Conservation (phyloP, 768 basidiomycete species). For the Megacollybia marginata region DNA sequence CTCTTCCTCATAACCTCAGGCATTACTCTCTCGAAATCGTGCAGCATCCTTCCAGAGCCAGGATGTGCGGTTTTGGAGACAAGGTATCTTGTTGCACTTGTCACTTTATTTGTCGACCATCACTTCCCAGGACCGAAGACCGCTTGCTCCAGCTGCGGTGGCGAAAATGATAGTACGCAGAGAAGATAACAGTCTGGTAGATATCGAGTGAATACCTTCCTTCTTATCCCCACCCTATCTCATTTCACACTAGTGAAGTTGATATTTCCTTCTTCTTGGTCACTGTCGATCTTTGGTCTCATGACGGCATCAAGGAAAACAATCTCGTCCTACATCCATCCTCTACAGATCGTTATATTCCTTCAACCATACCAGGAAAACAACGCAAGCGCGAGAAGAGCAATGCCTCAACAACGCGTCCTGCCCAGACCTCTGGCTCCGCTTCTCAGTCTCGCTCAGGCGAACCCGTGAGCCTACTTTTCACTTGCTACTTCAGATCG, state of each 20-base stretch:
- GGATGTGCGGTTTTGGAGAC: conserved; percentile 96
- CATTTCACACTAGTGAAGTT: conserved; percentile 49
- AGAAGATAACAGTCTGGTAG: conserved; percentile 59
- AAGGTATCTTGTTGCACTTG: conserved; percentile 46
- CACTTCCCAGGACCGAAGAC: conserved; percentile 71
- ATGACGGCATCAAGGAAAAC: conserved; percentile 74
- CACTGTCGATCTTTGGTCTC: conserved; percentile 90
- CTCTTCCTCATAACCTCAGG: conserved; percentile 27
- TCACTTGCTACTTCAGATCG: too few relatives aligned
- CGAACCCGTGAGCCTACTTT: conserved; percentile 15
- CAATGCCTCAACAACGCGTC: conserved; percentile 5
- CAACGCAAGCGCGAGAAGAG: conserved; percentile 17
- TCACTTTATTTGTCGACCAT: conserved; percentile 12
- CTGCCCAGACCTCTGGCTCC: conserved; percentile 18
- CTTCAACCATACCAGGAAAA: conserved; percentile 18
- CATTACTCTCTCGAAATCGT: conserved; percentile 80
- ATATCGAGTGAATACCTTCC: conserved; percentile 59
- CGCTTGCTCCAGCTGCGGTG: conserved; percentile 85
- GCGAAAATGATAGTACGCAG: conserved; percentile 74
- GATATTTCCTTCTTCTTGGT: conserved; percentile 86
- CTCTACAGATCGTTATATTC: conserved; percentile 67
- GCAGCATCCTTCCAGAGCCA: conserved; percentile 83
- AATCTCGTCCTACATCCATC: conserved; percentile 88
- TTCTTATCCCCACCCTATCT: conserved; percentile 7
- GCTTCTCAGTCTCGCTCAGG: conserved; percentile 18